These are phyloP conservation scores for Tieghemostelium lacteum DNA, from an alignment of 78 protist genomes.

Conservation along the genomic window DNA sequence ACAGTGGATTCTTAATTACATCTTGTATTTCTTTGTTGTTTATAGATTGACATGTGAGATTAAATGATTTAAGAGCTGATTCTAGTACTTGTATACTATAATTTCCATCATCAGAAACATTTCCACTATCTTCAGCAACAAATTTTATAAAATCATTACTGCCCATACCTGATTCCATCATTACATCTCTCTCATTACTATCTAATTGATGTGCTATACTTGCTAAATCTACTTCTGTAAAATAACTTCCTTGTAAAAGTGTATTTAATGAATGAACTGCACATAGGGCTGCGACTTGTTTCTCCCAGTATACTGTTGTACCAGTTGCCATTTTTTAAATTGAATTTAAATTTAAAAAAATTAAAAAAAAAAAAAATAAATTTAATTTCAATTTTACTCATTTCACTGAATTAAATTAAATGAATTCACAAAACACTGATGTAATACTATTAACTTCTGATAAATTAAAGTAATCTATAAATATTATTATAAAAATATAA, in stretches of 20 bases:
- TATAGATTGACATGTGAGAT: conserved; percentile 18
- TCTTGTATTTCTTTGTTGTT: conserved; percentile 4
- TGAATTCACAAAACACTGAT: no score
- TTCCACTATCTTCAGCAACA: conserved; percentile 67
- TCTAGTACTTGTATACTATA: conserved; percentile 65
- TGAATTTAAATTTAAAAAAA: no score
- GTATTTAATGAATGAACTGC: conserved; percentile 80
- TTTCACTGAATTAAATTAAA: no score
- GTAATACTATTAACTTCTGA: no score
- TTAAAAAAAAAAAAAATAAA: no score
- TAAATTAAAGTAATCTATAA: no score
- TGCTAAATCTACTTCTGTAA: conserved; percentile 67
- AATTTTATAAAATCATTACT: conserved; percentile 50
- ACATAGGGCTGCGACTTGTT: conserved; percentile 83
- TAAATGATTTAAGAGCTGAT: conserved; percentile 32
- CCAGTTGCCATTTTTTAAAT: no score
- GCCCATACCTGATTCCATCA: conserved; percentile 65
- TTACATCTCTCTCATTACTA: conserved; percentile 51
- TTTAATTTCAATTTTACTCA: no score
- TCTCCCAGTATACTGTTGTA: no score
- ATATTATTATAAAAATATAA: no score
- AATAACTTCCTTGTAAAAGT: conserved; percentile 57
- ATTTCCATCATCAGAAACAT: conserved; percentile 79
- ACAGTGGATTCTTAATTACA: conserved; percentile 29
- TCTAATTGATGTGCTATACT: conserved; percentile 75